Percentiles rank a stretch among this genome's conserved stretches.
Conservation (phyloP, 2,329 filamentous ascomycete species). For the Pseudogymnoascus destructans region DNA sequence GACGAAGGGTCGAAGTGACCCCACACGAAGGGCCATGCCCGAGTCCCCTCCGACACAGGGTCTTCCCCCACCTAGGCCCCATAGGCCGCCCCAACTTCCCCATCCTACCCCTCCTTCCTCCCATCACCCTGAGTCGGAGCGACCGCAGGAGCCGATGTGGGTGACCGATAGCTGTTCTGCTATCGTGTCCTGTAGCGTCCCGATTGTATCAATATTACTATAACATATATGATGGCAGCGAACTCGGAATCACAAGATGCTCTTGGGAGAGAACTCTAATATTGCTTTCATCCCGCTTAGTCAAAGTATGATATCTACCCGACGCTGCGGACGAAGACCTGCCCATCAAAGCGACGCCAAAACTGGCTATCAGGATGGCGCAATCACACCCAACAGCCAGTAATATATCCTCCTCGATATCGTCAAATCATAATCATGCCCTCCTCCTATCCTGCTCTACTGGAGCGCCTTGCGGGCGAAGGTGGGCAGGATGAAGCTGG, state of each 20-base stretch:
- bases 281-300: background rate
- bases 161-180: no score
- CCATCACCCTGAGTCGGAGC: no score
- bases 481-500: slow-evolving; percentile 82
- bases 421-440: background rate
- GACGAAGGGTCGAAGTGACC: no score
- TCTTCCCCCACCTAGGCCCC: no score
- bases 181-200: background rate
- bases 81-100: no score
- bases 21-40: no score
- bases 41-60: no score
- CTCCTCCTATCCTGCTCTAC: slow-evolving; percentile 27
- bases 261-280: background rate
- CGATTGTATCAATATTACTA: background rate
- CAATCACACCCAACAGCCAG: background rate
- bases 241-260: background rate
- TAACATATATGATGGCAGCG: background rate
- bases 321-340: background rate
- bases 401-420: slow-evolving; percentile 4
- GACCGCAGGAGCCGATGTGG: no score
- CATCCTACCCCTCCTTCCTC: no score
- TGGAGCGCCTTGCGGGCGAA: slow-evolving; percentile 72
- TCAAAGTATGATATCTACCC: background rate
- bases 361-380: background rate
- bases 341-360: background rate